phyloP scores from a whole-genome alignment of 495 filamentous ascomycete genomes.

The Aspergillus sclerotiicarbonarius region DNA sequence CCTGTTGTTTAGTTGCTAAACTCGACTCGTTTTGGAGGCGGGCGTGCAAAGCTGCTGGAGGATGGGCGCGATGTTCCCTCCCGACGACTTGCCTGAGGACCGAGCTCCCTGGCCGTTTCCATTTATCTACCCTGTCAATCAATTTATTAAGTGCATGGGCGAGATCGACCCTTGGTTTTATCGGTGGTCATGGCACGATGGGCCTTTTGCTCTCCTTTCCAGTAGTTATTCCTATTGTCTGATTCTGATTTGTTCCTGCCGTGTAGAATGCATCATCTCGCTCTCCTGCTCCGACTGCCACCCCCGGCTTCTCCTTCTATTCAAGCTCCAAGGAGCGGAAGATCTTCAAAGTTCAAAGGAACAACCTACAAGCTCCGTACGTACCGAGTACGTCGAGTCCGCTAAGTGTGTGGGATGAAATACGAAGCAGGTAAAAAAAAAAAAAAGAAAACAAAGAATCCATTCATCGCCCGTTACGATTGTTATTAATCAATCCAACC shows the following conservation, averaged over 20 bases:
- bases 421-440: not conserved
- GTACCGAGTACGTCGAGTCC: not conserved
- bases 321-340: not conserved
- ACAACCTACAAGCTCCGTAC: not conserved
- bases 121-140: not conserved
- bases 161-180: not conserved
- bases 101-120: not conserved
- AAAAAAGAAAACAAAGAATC: not conserved
- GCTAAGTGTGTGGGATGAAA: not conserved
- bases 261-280: not conserved
- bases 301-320: not conserved
- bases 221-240: not conserved
- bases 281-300: not conserved
- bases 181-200: not conserved
- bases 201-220: not conserved
- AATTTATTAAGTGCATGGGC: not conserved
- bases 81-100: not conserved
- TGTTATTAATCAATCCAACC: conserved; percentile 13
- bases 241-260: not conserved
- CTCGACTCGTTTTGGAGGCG: not conserved
- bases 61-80: not conserved
- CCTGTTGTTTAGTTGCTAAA: conserved; percentile 3
- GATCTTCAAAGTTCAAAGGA: not conserved
- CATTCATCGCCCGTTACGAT: not conserved
- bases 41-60: no score